Evolutionary conservation across 2,329 filamentous ascomycete species (phyloP).

Genomic region (Penicillium sclerotiorum): DNA sequence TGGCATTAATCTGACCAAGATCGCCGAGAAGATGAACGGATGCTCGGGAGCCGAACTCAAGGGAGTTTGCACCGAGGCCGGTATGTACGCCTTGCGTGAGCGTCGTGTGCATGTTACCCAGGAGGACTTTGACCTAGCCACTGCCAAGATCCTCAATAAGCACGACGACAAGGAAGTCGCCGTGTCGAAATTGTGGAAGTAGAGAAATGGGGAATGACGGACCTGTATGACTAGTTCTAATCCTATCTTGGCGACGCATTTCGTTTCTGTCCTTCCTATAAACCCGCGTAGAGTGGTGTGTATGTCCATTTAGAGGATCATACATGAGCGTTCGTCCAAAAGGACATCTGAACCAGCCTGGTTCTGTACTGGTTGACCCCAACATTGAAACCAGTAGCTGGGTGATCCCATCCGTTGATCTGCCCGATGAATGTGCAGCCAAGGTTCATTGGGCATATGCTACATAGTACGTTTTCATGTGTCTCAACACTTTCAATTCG

Average conservation of each 20-base stretch:
- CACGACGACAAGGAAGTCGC: slow-evolving; percentile 89
- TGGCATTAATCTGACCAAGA: slow-evolving; percentile 97
- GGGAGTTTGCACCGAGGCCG: slow-evolving; percentile 97
- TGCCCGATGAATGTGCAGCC: too few species aligned
- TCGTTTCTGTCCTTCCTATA: not conserved
- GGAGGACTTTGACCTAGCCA: slow-evolving; percentile 97
- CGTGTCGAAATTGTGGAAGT: slow-evolving; percentile 43
- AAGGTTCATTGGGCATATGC: too few species aligned
- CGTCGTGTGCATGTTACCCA: slow-evolving; percentile 96
- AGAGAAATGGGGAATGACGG: slow-evolving; percentile 16
- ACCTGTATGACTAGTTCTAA: slow-evolving; percentile 31
- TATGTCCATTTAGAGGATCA: too few species aligned
- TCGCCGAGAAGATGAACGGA: slow-evolving; percentile 99
- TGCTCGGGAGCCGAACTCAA: slow-evolving; percentile 97
- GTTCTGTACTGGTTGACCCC: too few species aligned
- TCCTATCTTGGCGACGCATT: slow-evolving; percentile 11
- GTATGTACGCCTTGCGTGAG: slow-evolving; percentile 96
- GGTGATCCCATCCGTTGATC: too few species aligned
- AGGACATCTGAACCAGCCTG: too few species aligned
- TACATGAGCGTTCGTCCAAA: too few species aligned
- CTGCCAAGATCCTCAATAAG: slow-evolving; percentile 99
- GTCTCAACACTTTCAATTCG: not conserved
- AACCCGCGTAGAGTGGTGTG: not conserved
- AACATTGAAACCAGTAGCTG: too few species aligned
- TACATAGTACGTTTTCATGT: too few species aligned